Evolutionary conservation across 495 filamentous ascomycete genomes (phyloP).

Genomic region (Thozetella sp.): DNA sequence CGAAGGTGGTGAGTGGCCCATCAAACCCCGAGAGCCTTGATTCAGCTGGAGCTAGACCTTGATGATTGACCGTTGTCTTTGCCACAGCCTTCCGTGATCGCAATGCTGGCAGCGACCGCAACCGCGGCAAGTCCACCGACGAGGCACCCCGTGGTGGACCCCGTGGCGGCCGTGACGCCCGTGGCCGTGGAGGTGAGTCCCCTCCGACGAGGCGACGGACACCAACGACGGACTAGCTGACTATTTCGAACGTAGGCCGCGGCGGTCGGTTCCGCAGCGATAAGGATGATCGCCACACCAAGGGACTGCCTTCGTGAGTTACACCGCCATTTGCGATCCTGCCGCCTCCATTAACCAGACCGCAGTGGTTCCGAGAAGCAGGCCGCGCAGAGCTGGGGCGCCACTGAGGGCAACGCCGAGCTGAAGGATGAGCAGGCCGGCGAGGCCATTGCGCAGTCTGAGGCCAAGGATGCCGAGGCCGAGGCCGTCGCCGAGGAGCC

Average conservation of each 20-base stretch:
- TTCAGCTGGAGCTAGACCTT: not conserved
- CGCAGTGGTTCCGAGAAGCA: conserved; percentile 85
- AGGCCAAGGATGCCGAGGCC: conserved; percentile 63
- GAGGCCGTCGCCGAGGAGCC: conserved; percentile 46
- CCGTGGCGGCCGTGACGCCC: conserved; percentile 54
- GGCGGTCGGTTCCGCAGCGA: conserved; percentile 46
- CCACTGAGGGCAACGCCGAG: conserved; percentile 74
- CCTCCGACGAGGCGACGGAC: not conserved
- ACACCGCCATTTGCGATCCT: conserved; percentile 6
- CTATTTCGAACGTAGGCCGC: conserved; percentile 34
- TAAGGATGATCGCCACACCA: conserved; percentile 83
- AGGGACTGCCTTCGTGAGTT: conserved; percentile 68
- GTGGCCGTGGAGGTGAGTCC: conserved; percentile 58
- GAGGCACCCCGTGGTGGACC: conserved; percentile 60
- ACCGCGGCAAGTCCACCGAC: conserved; percentile 79
- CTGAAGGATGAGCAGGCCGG: conserved; percentile 87
- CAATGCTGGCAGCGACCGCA: conserved; percentile 77
- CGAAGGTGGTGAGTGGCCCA: conserved; percentile 69
- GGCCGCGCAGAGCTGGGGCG: conserved; percentile 88
- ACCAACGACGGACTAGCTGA: conserved; percentile 5
- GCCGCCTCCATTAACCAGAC: conserved; percentile 6
- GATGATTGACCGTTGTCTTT: no score
- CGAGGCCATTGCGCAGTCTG: conserved; percentile 81
- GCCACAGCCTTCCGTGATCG: conserved; percentile 85
- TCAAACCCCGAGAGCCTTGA: conserved; percentile 6